Base-by-base conservation (phyloP, 345 rosid species). In the Sonneratia caseolaris region DNA sequence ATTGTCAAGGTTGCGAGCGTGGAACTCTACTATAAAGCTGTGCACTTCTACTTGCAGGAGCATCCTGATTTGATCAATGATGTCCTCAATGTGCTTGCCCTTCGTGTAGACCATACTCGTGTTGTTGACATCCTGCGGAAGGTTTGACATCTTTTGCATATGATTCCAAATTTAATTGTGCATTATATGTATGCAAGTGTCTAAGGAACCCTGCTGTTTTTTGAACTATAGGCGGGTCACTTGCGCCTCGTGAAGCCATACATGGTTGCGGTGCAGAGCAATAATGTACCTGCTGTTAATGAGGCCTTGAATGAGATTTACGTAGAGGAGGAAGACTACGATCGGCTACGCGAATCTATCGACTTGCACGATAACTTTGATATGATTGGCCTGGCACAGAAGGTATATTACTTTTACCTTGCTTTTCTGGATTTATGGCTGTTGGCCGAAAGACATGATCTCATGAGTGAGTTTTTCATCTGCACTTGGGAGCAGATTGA, bases 41-140 rank as follows among this genome's bases (percentile, higher is more conserved):
- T 95, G 74, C 99, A 95, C 82, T 95, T 95, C 85, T 95, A 95
- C 83, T 82, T 95, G 82, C 94, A 90, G 85, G 98, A 95, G 71
- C 99, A 95, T 73, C 99, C 99, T 55, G 98, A 92, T 82, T 79
- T 92, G 32, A 90, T 95, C 74, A 92, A 92, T 35, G 99, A 95
- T 80, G 85, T 95, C 71, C 96, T 95, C 68, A 92, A 95, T 65
- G 99, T 92, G 79, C 90, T 95, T 56, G 97, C 98, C 24, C 87
- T 92, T 72, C 86, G 96, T 65, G 89, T 95, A 75, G 99, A 95
- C 77, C 99, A 95, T 71, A 81, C 98, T 5, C 99, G 97, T 73
- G 99, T 95, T 74, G 98, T 95, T 71, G 98, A 90, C 83, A 95
- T 95, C 71, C 86, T 95, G 99, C 85, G 92, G 49, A 95, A 95